Evolutionary conservation across 2,329 filamentous ascomycete species (phyloP), one percentile per base, ranked within the genome.

Genomic region (Verruconis gallopava): DNA sequence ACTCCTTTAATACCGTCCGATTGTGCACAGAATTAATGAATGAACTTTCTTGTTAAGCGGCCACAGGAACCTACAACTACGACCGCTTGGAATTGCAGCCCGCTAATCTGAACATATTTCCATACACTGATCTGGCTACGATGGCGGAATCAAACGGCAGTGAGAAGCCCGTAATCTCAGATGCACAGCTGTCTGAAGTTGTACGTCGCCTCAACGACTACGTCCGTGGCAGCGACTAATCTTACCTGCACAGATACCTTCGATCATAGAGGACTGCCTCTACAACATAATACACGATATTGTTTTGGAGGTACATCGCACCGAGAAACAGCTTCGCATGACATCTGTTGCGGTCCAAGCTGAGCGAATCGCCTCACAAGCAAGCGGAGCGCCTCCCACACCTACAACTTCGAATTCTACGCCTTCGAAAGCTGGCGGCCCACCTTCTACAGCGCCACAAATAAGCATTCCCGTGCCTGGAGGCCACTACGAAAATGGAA

Each of bases 241-340:
- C 25, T 9, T 30, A n/a, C 25, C 6, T 17, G 33, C 18, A 36
- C 19, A 42, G 40, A 42, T 42, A 13, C 40, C 40, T n/a, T 19
- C 32, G 17, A 45, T 89, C 46, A 70, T 89, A 53, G 79, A 86
- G 53, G 81, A 88, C 55, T 63, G 80, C 43, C 66, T 89, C 47
- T 77, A 81, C 65, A 86, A 84, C 59, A 73, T 88, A 53, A 71
- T 88, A 50, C 79, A 82, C 59, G 80, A 84, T 56, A 69, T 85
- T 40, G 68, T 85, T 48, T 69, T 85, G 53, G 75, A 82, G 57
- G 77, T 76, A 32, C 84, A 89, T 58, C 80, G 79, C 50, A 73
- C 82, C 50, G 84, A 89, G 63, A 88, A 88, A 66, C 73, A 77
- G 48, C 75, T 83, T 41, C 76, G 79, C 44, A 73, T 57, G 76